These are phyloP conservation scores for Amborella trichopoda DNA, from an alignment of 164 flowering plant genomes.

Conservation along the genomic window DNA sequence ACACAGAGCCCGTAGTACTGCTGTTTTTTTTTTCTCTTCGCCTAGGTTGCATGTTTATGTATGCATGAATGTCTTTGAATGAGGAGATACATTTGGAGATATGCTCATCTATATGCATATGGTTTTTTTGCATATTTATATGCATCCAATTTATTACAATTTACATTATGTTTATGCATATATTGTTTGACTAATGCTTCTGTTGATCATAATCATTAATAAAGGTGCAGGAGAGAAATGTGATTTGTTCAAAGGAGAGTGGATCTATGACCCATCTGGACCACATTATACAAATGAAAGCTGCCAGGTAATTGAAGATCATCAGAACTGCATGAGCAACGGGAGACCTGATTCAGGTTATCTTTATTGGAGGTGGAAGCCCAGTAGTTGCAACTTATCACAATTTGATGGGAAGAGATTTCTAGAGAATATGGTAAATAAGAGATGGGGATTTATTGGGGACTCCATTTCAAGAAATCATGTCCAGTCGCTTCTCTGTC, in stretches of 20 bases:
- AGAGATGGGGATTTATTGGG: conserved; percentile 70
- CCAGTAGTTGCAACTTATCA: conserved; percentile 55
- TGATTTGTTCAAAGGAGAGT: conserved; percentile 66
- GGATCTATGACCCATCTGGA: conserved; percentile 63
- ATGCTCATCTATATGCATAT: too few species aligned
- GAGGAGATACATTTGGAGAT: too few species aligned
- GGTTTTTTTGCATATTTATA: too few species aligned
- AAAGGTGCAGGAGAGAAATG: conserved; percentile 68
- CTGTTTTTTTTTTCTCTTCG: too few species aligned
- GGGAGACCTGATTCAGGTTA: conserved; percentile 82
- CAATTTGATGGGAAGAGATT: conserved; percentile 46
- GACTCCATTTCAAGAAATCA: conserved; percentile 93
- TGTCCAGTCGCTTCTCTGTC: conserved; percentile 83
- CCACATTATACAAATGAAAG: conserved; percentile 69
- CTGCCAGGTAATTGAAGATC: conserved; percentile 51
- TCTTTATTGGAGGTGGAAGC: conserved; percentile 88
- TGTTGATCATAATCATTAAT: too few species aligned
- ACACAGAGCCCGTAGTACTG: too few species aligned
- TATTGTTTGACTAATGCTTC: too few species aligned
- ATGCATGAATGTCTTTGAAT: too few species aligned
- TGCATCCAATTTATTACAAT: too few species aligned
- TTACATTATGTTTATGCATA: too few species aligned
- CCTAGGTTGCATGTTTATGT: too few species aligned
- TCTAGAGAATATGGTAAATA: conserved; percentile 71
- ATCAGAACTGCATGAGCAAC: conserved; percentile 91